A percentile compares a stretch with the other conserved stretches of the same genome.
phyloP scores from a whole-genome alignment of 129 eudicot genomes.

The Gnaphalium uliginosum region DNA sequence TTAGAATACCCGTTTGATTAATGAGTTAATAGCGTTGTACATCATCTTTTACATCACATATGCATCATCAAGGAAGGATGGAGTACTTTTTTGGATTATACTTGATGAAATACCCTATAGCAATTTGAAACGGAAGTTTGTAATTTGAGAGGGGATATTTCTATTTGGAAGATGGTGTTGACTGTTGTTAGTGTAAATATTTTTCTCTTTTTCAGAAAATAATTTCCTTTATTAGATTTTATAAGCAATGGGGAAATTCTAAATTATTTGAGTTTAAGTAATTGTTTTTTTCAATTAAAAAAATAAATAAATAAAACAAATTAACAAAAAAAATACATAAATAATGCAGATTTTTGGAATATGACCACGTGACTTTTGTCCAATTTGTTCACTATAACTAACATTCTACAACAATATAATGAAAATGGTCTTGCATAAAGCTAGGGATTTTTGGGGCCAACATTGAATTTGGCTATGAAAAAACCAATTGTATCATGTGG shows the following conservation, averaged over 20 bases:
- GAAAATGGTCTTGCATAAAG: not conserved
- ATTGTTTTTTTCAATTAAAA: not conserved
- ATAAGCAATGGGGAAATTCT: too few relatives aligned
- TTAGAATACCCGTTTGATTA: too few relatives aligned
- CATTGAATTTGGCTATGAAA: conserved; percentile 88
- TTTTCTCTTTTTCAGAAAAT: too few relatives aligned
- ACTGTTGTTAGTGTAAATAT: too few relatives aligned
- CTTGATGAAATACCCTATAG: too few relatives aligned
- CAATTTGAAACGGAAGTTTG: too few relatives aligned
- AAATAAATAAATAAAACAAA: not conserved
- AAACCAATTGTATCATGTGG: conserved; percentile 89
- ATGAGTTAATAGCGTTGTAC: too few relatives aligned
- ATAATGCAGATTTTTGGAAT: not conserved
- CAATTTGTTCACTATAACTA: conserved; percentile 11
- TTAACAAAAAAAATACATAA: not conserved
- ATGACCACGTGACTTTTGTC: not conserved
- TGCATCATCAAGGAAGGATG: not conserved
- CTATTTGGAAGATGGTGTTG: too few relatives aligned
- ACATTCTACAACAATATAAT: conserved; percentile 1
- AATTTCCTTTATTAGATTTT: too few relatives aligned
- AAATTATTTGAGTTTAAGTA: too few relatives aligned
- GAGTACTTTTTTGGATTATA: not conserved
- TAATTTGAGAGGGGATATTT: too few relatives aligned
- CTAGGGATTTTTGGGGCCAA: conserved; percentile 65
- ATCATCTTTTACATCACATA: too few relatives aligned